Base-by-base conservation (phyloP, 2,329 filamentous ascomycete genomes). In the Chaetomium strumarium region DNA sequence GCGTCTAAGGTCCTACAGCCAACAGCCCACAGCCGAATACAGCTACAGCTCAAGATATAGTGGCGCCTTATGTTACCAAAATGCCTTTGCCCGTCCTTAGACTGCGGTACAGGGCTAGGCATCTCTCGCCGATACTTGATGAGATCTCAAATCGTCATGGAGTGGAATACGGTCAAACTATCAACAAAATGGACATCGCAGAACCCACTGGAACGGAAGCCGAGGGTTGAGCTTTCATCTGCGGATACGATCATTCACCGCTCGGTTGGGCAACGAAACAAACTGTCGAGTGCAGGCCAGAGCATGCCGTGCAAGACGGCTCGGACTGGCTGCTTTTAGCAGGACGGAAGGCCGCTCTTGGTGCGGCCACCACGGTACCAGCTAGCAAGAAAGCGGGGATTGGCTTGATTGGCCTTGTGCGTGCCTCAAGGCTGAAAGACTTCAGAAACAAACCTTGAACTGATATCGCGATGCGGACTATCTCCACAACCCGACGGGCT, bases 361-460 rank as follows among this genome's bases (percentile, higher is more conserved):
- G 43, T 57, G 57, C 57, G 46, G 46, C 51, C 54, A 36, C 29
- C 40, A 49, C 51, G 43, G 44, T 24, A 33, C n/a, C 31, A 33
- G 30, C 30, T 31, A 14, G 34, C 19, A 19, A 43, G 20, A 30
- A 20, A 41, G 47, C 39, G 30, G 12, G 4, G 29, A 51, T 55
- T 56, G 49, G 49, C 7, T 52, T 53, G 53, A 53, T 38, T 37
- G 34, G 52, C 20, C 8, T 39, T 3, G 33, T 24, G 10, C 39
- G 12, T 20, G 17, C 38, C 19, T 20, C 17, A 7, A 20, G 19
- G 5, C 13, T 9, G 16, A 20, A 24, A 11, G 12, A 10, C 4
- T 12, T 10, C 33, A 11, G 24, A 24, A 34, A 12, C 33, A 10
- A 34, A 12, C 33, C 4, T 4, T 14, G 3, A 34, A 4, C 33